Percentiles rank a stretch among this genome's conserved stretches.
phyloP scores from a whole-genome alignment of 75 land plant species.

The Adiantum capillusveneris region DNA sequence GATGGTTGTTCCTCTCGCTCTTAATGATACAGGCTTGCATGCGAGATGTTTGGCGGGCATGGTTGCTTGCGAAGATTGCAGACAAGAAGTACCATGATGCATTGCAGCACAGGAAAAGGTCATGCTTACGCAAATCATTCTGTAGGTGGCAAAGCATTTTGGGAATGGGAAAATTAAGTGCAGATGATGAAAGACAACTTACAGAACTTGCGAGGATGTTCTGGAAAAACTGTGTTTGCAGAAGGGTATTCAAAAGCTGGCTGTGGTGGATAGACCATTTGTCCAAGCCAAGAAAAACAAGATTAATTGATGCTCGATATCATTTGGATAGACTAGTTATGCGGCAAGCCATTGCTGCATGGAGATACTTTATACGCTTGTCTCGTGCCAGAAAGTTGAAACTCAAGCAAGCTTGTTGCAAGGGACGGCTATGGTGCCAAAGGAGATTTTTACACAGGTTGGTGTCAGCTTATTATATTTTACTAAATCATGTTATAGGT shows the following conservation, averaged over 20 bases:
- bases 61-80: slow-evolving; percentile 17
- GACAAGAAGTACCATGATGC: slow-evolving; percentile 10
- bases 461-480: no score
- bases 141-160: slow-evolving; percentile 8
- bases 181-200: slow-evolving; percentile 19
- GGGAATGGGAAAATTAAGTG: slow-evolving; percentile 8
- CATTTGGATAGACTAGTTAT: slow-evolving; percentile 22
- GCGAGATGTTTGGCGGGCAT: slow-evolving; percentile 25
- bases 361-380: slow-evolving; percentile 19
- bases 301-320: slow-evolving; percentile 13
- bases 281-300: slow-evolving; percentile 27
- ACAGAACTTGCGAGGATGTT: slow-evolving; percentile 15
- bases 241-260: slow-evolving; percentile 14
- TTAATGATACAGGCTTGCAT: slow-evolving; percentile 13
- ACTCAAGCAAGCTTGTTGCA: slow-evolving; percentile 6
- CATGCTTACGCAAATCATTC: slow-evolving; percentile 2
- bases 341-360: slow-evolving; percentile 21
- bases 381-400: slow-evolving; percentile 20
- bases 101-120: slow-evolving; percentile 9
- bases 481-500: no score
- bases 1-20: no score
- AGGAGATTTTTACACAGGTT: slow-evolving; percentile 17
- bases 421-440: background rate
- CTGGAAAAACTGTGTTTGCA: slow-evolving; percentile 4
- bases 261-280: slow-evolving; percentile 15